Conservation (phyloP, 2,329 filamentous ascomycete species). For the Huntiella decipiens region DNA sequence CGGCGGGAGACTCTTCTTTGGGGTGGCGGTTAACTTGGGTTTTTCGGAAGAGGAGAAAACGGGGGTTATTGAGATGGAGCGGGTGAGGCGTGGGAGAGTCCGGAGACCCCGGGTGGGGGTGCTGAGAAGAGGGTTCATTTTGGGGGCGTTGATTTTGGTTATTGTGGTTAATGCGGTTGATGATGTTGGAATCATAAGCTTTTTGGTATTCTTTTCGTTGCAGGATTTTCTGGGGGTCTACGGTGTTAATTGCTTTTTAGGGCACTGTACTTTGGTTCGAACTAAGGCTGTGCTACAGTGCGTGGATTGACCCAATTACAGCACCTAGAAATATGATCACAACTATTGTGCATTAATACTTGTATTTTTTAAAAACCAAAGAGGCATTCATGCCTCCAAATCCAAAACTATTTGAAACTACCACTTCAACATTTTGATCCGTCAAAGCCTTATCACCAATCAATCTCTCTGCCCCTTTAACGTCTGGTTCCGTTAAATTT, state of each 20-base stretch:
- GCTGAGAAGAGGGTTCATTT: not conserved
- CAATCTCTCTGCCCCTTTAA: conserved; percentile 67
- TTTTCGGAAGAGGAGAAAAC: not conserved
- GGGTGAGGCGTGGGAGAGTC: not conserved
- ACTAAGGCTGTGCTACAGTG: too few relatives aligned
- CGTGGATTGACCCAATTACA: too few relatives aligned
- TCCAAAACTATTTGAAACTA: conserved; percentile 87
- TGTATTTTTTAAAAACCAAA: conserved; percentile 45
- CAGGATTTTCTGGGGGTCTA: too few relatives aligned
- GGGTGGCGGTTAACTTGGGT: not conserved
- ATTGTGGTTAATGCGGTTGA: not conserved
- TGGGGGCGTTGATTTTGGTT: not conserved
- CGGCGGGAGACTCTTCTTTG: conserved; percentile 3
- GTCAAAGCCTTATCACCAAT: conserved; percentile 54
- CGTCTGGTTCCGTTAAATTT: conserved; percentile 52
- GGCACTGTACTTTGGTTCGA: too few relatives aligned
- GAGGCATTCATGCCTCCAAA: conserved; percentile 94
- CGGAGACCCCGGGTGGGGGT: not conserved
- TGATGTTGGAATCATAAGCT: too few relatives aligned
- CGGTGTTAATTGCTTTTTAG: too few relatives aligned
- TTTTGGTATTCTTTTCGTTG: too few relatives aligned
- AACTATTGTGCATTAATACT: not conserved
- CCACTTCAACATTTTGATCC: conserved; percentile 44
- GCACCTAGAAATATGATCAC: not conserved
- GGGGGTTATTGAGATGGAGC: not conserved